These are phyloP conservation scores for Myrmaecium sp. DNA, from an alignment of 2,329 filamentous ascomycete genomes.

Conservation along the genomic window DNA sequence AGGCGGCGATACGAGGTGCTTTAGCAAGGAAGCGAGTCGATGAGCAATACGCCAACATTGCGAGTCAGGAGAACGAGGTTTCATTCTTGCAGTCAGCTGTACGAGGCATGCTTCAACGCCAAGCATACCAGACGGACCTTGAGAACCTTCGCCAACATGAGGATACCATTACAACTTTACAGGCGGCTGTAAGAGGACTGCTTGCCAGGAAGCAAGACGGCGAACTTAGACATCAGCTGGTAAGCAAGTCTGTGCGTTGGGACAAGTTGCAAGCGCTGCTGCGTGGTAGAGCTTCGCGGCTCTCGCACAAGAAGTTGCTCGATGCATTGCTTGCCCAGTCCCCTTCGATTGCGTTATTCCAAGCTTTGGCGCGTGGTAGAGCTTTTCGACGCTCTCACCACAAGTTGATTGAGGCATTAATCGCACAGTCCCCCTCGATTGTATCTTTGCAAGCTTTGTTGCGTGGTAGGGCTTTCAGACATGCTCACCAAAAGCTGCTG, in stretches of 20 bases:
- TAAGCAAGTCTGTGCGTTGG: conserved; percentile 24
- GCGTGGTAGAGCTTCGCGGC: conserved; percentile 20
- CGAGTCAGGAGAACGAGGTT: conserved; percentile 8
- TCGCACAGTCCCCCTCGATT: too few relatives aligned
- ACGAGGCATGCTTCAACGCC: conserved; percentile 24
- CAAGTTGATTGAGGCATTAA: too few relatives aligned
- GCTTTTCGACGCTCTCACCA: too few relatives aligned
- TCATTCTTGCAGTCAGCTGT: conserved; percentile 26
- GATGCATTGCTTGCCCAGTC: conserved; percentile 16
- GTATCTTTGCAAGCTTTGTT: conserved; percentile 3
- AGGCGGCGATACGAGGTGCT: conserved; percentile 46
- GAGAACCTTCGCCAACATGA: conserved; percentile 21
- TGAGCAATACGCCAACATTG: conserved; percentile 16
- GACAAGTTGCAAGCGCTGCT: conserved; percentile 27
- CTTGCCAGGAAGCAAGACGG: conserved; percentile 23
- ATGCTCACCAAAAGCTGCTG: background rate
- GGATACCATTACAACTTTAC: conserved; percentile 34
- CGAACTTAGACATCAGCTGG: conserved; percentile 23
- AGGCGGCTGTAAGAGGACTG: conserved; percentile 45
- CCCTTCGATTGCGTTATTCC: conserved; percentile 18
- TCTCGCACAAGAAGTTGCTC: too few relatives aligned
- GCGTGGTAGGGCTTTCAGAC: conserved; percentile 2
- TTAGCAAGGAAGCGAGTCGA: conserved; percentile 42
- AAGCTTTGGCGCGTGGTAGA: conserved; percentile 23
- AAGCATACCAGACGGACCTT: conserved; percentile 17